These are phyloP conservation scores for Cladophialophora yegresii DNA, from an alignment of 2,329 filamentous ascomycete genomes.

Conservation along the genomic window DNA sequence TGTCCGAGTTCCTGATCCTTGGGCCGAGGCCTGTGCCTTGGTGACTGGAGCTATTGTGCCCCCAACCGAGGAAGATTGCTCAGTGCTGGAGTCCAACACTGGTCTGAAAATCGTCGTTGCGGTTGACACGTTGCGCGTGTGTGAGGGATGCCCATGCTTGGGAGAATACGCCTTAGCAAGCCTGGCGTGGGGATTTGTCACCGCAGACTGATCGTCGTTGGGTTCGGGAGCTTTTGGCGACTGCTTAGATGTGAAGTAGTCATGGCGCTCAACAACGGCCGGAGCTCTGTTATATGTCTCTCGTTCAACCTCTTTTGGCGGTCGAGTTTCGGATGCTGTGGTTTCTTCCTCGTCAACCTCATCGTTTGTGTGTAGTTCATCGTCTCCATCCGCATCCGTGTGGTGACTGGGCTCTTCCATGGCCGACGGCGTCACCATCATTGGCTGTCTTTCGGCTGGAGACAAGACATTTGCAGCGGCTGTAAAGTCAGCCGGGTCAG, in stretches of 20 bases:
- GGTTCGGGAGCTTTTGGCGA: neutral
- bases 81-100: constrained; percentile 42
- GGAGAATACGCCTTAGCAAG: neutral
- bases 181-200: constrained; percentile 3
- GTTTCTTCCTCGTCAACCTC: constrained; percentile 59
- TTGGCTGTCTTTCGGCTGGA: constrained; percentile 44
- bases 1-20: constrained; percentile 36
- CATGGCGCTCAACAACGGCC: constrained; percentile 1
- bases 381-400: constrained; percentile 84
- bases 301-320: constrained; percentile 1
- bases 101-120: constrained; percentile 86
- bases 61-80: constrained; percentile 22
- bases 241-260: constrained; percentile 19
- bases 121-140: constrained; percentile 74
- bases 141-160: constrained; percentile 47
- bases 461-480: constrained; percentile 40
- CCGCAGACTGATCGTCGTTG: neutral
- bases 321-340: constrained; percentile 18
- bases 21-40: constrained; percentile 24
- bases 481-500: constrained; percentile 57
- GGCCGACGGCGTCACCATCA: constrained; percentile 47
- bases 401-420: constrained; percentile 51
- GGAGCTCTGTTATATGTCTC: neutral
- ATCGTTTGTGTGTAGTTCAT: constrained; percentile 82
- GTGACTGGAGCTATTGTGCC: constrained; percentile 6